Conservation (phyloP, 768 basidiomycete genomes). For the Kwoniella dendrophila region DNA sequence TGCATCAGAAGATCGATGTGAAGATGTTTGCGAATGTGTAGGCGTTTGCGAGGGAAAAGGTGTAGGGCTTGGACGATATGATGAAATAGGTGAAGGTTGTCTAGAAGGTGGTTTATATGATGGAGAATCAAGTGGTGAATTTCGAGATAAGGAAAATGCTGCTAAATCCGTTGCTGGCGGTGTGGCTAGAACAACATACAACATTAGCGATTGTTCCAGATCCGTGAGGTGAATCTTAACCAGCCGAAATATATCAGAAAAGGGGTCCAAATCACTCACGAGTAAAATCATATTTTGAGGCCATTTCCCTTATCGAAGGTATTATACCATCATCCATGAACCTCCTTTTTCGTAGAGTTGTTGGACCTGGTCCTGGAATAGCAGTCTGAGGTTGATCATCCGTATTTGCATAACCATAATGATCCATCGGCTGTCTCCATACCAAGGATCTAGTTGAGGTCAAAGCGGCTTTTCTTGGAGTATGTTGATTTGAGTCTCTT, state of each 20-base stretch:
- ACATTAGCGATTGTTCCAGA: neutral
- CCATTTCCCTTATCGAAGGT: constrained; percentile 17
- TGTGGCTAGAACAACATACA: constrained; percentile 15
- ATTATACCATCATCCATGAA: constrained; percentile 26
- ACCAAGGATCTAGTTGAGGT: constrained; percentile 17
- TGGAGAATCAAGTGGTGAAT: neutral
- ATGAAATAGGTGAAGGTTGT: neutral
- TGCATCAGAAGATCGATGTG: neutral
- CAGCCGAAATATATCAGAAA: neutral
- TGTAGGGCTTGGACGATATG: neutral
- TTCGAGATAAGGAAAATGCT: constrained; percentile 20
- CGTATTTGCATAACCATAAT: neutral
- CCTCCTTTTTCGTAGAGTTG: constrained; percentile 15
- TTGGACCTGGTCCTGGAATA: constrained; percentile 12
- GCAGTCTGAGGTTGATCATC: constrained; percentile 2
- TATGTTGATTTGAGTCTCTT: neutral
- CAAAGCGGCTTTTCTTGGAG: neutral
- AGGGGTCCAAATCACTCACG: constrained; percentile 28
- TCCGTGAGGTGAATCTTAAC: too few species aligned
- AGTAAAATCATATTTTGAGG: constrained; percentile 17
- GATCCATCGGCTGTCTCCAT: constrained; percentile 15
- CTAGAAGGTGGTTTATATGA: neutral
- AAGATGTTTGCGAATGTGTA: neutral
- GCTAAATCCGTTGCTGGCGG: constrained; percentile 20
- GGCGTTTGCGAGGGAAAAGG: neutral